These are phyloP conservation scores for Astrothelium subdiscretum DNA, from an alignment of 495 filamentous ascomycete genomes.

Conservation along the genomic window DNA sequence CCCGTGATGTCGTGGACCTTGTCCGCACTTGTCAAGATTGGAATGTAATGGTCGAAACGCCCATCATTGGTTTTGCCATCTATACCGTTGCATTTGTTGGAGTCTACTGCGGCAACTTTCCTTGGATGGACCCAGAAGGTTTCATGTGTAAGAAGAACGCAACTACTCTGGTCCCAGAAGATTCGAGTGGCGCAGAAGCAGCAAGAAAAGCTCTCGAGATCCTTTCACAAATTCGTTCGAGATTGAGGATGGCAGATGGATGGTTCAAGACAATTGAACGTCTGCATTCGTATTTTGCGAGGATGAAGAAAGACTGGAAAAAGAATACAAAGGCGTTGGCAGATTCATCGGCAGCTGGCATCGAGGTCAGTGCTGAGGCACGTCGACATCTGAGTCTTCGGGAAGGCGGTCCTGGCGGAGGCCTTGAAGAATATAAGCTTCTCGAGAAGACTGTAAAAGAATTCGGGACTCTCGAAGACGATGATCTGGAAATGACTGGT, in stretches of 20 bases:
- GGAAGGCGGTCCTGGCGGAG: conserved; percentile 47
- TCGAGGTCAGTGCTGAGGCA: conserved; percentile 12
- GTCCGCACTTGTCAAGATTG: conserved; percentile 63
- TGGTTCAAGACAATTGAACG: conserved; percentile 58
- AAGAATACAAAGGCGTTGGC: conserved; percentile 15
- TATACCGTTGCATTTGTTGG: conserved; percentile 67
- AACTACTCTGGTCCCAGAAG: conserved; percentile 15
- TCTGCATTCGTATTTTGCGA: conserved; percentile 55
- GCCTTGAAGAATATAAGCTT: conserved; percentile 60
- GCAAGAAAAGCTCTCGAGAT: conserved; percentile 42
- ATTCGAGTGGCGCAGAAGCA: conserved; percentile 30
- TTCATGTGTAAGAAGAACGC: conserved; percentile 37
- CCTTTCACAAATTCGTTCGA: conserved; percentile 50
- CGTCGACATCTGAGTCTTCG: conserved; percentile 35
- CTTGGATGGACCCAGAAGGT: conserved; percentile 61
- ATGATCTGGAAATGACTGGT: conserved; percentile 24
- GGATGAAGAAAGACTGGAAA: conserved; percentile 49
- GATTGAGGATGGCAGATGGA: conserved; percentile 57
- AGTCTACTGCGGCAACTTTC: conserved; percentile 63
- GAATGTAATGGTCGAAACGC: conserved; percentile 60
- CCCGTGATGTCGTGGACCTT: conserved; percentile 64
- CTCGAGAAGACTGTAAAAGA: conserved; percentile 47
- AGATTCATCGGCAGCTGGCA: neutral
- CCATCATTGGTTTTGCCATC: conserved; percentile 67
- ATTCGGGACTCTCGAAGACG: conserved; percentile 41